Evolutionary conservation across 2,329 filamentous ascomycete genomes (phyloP), one percentile per base, ranked within the genome.

Genomic region (Ophiostoma angusticollis): DNA sequence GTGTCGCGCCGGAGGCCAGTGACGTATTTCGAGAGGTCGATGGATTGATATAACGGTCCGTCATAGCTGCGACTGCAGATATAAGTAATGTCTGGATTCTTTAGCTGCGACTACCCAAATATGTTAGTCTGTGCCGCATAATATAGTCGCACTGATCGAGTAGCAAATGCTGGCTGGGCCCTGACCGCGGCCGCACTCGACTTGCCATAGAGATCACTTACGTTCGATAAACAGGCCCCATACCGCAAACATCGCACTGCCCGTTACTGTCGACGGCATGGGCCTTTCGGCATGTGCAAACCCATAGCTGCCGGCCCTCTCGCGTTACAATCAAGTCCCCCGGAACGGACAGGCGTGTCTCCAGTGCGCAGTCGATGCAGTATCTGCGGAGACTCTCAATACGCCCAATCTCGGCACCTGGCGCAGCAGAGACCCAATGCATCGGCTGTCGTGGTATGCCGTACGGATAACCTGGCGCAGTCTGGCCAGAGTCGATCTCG

Each of bases 311-410:
- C 24, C 17, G n/a, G 8, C 36, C 40, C 11, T 7, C 18, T 11
- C 25, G 31, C 4, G 41, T 39, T 17, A 35, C 33, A 6, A 45
- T 39, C 9, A 43, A 19, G 11, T 47, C 45, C 2, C 44, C 42
- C 2, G 44, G 31, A 0, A 31, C n/a, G 9, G 38, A 23, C 18
- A 50, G 42, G 1, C 29, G 25, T 7, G 42, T 30, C 18, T 41
- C 13, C 8, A 50, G 32, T 5, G 45, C 45, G 14, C 48, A 50
- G 9, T 28, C 23, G 4, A 47, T 43, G 41, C 48, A 50, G 38
- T 50, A 50, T 9, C 40, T 34, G 2, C 41, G 45, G 22, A 50
- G 38, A 8, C 31, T 42, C 39, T 49, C 45, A 14, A 50, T 35
- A 30, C 43, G 37, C 33, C 45, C 45, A 1, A 44, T 39, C 4